phyloP scores from a whole-genome alignment of 2,329 filamentous ascomycete genomes.

The Colletotrichum higginsianum region DNA sequence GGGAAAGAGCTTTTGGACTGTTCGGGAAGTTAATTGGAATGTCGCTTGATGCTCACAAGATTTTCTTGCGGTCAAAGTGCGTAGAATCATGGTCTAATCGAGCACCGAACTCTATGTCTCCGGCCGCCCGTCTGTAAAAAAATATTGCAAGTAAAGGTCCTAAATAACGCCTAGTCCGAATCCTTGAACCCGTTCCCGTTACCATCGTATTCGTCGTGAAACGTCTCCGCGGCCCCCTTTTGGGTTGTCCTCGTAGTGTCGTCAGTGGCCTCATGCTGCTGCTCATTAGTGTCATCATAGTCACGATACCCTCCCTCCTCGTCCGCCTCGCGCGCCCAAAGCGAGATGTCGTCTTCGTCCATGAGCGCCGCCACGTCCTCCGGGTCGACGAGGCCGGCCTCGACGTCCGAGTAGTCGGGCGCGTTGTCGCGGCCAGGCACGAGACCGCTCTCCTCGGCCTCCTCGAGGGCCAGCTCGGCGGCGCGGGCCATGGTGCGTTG shows the following conservation, averaged over 20 bases:
- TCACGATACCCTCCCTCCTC: conserved; percentile 49
- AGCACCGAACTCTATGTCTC: conserved; percentile 16
- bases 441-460: conserved; percentile 48
- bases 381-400: conserved; percentile 61
- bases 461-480: conserved; percentile 68
- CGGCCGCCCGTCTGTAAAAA: background rate
- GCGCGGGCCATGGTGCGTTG: conserved; percentile 76
- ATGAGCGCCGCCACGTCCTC: conserved; percentile 68
- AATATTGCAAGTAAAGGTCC: background rate
- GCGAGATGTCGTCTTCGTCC: conserved; percentile 72
- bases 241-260: background rate
- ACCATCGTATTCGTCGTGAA: conserved; percentile 12
- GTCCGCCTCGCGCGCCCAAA: conserved; percentile 65
- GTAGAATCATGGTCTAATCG: conserved; percentile 9
- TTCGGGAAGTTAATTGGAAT: background rate
- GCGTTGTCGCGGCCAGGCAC: conserved; percentile 37
- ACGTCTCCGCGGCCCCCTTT: conserved; percentile 15
- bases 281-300: conserved; percentile 51
- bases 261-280: background rate
- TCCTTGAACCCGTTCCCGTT: conserved; percentile 23
- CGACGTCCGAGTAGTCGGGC: conserved; percentile 60
- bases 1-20: no score
- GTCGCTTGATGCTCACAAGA: background rate
- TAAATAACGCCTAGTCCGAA: conserved; percentile 15
- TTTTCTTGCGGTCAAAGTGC: background rate